phyloP scores from a whole-genome alignment of 108 stramenopile species.

The Pseudonitzschia multiseries region DNA sequence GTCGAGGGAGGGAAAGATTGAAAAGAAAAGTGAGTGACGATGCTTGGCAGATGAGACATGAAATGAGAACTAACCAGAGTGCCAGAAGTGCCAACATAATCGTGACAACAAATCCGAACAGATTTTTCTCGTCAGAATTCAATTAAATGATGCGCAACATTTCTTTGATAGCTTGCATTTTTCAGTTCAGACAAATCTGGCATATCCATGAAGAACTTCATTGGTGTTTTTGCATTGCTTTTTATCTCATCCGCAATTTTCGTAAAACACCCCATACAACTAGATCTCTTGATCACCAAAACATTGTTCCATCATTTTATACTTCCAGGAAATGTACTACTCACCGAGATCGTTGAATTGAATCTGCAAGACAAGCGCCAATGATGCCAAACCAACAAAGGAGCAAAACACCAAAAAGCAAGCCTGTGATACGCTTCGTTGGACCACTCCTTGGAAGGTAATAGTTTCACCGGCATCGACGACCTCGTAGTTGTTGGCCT shows the following conservation, averaged over 20 bases:
- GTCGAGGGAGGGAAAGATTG: neutral
- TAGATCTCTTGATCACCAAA: neutral
- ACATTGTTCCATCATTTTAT: neutral
- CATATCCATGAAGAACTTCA: too few species aligned
- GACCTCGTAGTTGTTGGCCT: conserved; percentile 94
- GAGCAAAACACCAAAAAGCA: conserved; percentile 93
- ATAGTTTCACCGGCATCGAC: conserved; percentile 90
- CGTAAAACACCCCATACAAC: neutral
- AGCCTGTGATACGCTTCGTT: conserved; percentile 80
- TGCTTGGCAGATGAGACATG: neutral
- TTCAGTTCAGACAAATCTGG: neutral
- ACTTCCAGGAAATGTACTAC: neutral
- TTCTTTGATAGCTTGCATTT: neutral
- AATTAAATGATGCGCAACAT: neutral
- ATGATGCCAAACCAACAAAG: conserved; percentile 79
- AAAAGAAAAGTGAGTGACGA: neutral
- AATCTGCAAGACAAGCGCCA: conserved; percentile 88
- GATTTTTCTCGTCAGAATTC: neutral
- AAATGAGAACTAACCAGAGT: neutral
- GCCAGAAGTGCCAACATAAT: too few species aligned
- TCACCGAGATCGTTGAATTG: conserved; percentile 74
- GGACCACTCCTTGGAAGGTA: conserved; percentile 87
- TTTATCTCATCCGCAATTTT: neutral
- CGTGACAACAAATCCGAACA: too few species aligned
- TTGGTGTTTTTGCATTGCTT: too few species aligned